phyloP scores from a whole-genome alignment of 345 rosid species.

The Eucalyptus paniculata region DNA sequence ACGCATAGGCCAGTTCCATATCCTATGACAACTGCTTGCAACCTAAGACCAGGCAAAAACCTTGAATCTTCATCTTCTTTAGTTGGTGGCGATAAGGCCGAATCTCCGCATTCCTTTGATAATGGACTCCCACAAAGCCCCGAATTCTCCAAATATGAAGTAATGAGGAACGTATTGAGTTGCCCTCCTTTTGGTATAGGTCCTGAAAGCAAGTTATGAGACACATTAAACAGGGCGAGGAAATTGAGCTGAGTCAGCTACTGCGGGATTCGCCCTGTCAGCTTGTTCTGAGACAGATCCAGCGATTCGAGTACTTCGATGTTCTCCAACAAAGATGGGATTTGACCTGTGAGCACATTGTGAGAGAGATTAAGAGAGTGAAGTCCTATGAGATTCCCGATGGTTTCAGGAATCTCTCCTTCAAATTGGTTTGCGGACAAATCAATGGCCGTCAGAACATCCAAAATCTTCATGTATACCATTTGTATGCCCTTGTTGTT shows the following conservation, averaged over 20 bases:
- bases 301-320: background rate
- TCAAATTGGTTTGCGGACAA: constrained; percentile 3
- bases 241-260: constrained; percentile 1
- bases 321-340: background rate
- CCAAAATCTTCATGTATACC: background rate
- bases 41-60: background rate
- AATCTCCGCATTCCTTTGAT: background rate
- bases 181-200: constrained; percentile 2
- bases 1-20: constrained; percentile 2
- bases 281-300: constrained; percentile 10
- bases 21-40: constrained; percentile 1
- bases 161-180: background rate
- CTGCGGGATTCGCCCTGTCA: constrained; percentile 7
- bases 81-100: background rate
- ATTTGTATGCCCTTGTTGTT: background rate
- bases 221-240: constrained; percentile 1
- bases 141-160: constrained; percentile 2
- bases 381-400: background rate
- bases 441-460: background rate
- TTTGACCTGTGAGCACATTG: constrained; percentile 1
- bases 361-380: constrained; percentile 7
- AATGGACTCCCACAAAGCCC: constrained; percentile 8
- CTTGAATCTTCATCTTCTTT: background rate
- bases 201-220: constrained; percentile 11
- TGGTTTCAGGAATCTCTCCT: background rate